Base-by-base conservation (phyloP, 192 early-diverging fungal genomes). In the Entomortierella chlamydospora region DNA sequence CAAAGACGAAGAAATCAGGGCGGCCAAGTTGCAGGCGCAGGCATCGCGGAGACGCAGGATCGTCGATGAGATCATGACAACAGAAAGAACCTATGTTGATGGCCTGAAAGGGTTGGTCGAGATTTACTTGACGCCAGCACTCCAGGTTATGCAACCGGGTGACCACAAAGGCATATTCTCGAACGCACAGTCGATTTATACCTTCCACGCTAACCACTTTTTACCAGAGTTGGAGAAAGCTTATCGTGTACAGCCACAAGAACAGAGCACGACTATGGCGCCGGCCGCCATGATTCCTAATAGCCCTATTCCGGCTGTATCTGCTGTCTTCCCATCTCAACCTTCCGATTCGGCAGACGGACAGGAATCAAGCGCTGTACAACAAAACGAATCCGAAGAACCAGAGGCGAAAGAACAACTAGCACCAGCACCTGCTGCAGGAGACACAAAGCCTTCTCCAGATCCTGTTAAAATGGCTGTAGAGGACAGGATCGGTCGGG, bases 1-100 rank as follows among this genome's bases (percentile, higher is more conserved):
- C 34, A 82, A 81, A 52, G 82, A 74, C 49, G 82, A 82, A 23
- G 83, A 84, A 52, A 65, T 77, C n/a, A 67, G 73, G 25, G 26
- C 69, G 2, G 67, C 83, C 45, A 76, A 82, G 12, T 33, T 82
- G 47, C 61, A 66, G 65, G 71, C 82, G 0, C 71, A 83, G 42
- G 67, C 69, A 13, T 52, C 62, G 1, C 68, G 88, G 68, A 78
- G 93, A 39, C 70, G 82, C 47, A 74, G 86, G 42, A 91, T 96
- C 12, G 85, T 93, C 13, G 87, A 85, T 9, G 96, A 97, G 84
- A 89, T 97, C 31, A 70, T 96, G 29, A 83, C 90, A 56, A 95
- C 96, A 3, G 96, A 97, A 83, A 77, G 88, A 42, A 95, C 94
- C 1, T 98, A 98, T 74, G 95, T 98, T 12, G 86, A 93, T 43